These are phyloP conservation scores for Plantago major DNA, from an alignment of 257 asterid species.

Conservation along the genomic window DNA sequence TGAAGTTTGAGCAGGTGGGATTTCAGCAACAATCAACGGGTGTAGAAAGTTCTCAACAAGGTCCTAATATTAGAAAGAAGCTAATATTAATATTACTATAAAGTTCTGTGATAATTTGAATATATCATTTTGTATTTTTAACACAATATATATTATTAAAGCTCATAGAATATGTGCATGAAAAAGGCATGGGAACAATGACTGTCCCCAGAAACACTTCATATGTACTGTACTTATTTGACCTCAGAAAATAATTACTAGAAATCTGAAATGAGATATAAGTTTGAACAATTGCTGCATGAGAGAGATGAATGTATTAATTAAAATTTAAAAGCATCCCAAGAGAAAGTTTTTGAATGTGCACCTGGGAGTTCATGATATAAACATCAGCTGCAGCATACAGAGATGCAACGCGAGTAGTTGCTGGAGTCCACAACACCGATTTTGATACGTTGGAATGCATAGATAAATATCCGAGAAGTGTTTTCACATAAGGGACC, in stretches of 20 bases:
- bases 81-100: too few relatives aligned
- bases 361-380: constrained; percentile 96
- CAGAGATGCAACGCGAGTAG: constrained; percentile 88
- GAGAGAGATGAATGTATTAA: not conserved
- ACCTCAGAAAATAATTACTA: not conserved
- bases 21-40: too few relatives aligned
- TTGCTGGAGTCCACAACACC: constrained; percentile 94
- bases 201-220: not conserved
- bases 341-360: not conserved
- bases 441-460: constrained; percentile 62
- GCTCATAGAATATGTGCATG: too few relatives aligned
- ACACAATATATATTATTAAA: too few relatives aligned
- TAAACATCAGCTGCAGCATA: constrained; percentile 95
- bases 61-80: too few relatives aligned
- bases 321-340: not conserved
- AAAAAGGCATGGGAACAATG: not conserved
- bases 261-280: not conserved
- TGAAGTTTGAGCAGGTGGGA: too few relatives aligned
- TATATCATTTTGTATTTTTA: too few relatives aligned
- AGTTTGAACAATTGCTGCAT: too few relatives aligned
- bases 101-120: too few relatives aligned
- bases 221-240: not conserved
- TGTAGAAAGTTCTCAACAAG: too few relatives aligned
- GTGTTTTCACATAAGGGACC: constrained; percentile 66
- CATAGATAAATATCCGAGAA: constrained; percentile 53